Evolutionary conservation across 2,329 filamentous ascomycete genomes (phyloP), one percentile per base, ranked within the genome.

Genomic region (Penicillium brasilianum): DNA sequence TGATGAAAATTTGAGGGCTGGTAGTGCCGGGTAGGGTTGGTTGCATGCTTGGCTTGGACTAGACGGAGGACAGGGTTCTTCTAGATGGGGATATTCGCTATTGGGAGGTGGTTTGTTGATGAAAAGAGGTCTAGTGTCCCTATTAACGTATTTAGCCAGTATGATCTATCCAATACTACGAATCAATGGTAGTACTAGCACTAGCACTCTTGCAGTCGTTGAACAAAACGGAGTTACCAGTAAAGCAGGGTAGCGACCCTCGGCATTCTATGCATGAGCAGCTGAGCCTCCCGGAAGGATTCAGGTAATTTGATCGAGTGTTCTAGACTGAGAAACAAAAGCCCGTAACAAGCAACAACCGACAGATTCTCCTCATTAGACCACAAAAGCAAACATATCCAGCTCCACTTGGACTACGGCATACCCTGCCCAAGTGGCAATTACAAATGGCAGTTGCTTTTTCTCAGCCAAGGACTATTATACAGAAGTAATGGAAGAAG

Each of bases 331-430:
- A 46, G 11, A 28, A 28, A 28, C 5, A 25, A 25, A 46, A 46
- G 20, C 43, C 43, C 20, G 14, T 8, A n/a, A 4, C 3, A 41
- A 8, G 4, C 22, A 48, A n/a, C 20, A 4, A 46, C 37, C n/a
- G 13, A 20, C 14, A 14, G 9, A 18, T n/a, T 30, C 22, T 16
- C 10, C 8, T 48, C 44, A 48, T 34, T 34, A 34, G 6, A n/a
- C n/a, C 10, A 34, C 14, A 50, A 50, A 50, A 50, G 46, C 28
- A 50, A 50, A 50, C 46, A 50, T 50, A 10, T 3, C 22, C 44
- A 20, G 28, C 11, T 50, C 46, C 46, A 34, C 30, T 18, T 34
- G 20, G 32, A 16, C 46, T 50, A 50, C 46, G n/a, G 34, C 28
- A 49, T 28, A 9, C 46, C 46, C 32, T 9, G 10, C 8, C 10